These are phyloP conservation scores for Neofusicoccum parvum DNA, from an alignment of 2,329 filamentous ascomycete genomes.

Conservation along the genomic window DNA sequence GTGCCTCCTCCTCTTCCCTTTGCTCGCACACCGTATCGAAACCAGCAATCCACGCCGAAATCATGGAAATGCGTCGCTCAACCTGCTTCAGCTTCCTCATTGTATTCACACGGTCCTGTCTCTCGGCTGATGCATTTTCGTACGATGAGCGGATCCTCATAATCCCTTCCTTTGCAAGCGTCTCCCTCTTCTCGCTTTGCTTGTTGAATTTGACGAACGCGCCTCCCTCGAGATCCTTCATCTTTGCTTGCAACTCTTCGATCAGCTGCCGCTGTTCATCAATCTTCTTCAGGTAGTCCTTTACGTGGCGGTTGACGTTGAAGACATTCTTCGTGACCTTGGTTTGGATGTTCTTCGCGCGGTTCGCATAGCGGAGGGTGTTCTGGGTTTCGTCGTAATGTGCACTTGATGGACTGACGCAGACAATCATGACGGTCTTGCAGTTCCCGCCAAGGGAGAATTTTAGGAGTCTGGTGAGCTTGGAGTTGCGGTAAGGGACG, in stretches of 20 bases:
- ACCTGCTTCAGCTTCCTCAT: constrained; percentile 83
- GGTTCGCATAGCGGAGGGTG: constrained; percentile 93
- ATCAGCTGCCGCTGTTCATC: constrained; percentile 98
- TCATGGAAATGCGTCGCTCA: constrained; percentile 78
- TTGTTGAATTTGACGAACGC: constrained; percentile 91
- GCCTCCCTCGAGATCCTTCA: constrained; percentile 80
- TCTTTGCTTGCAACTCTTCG: constrained; percentile 90
- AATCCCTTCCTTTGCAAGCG: constrained; percentile 74
- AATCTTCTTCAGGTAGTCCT: constrained; percentile 98
- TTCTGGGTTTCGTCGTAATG: constrained; percentile 99
- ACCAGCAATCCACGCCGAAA: constrained; percentile 91
- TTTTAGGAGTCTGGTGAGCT: constrained; percentile 90
- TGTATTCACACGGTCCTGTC: constrained; percentile 74
- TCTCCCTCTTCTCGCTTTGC: constrained; percentile 81
- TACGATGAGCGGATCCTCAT: constrained; percentile 79
- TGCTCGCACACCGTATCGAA: constrained; percentile 82
- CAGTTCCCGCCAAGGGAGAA: constrained; percentile 98
- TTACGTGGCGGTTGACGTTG: constrained; percentile 98
- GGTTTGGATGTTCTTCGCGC: constrained; percentile 99
- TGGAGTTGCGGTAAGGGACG: constrained; percentile 96
- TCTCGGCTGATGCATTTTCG: constrained; percentile 75
- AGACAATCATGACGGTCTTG: constrained; percentile 99
- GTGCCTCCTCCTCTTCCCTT: constrained; percentile 66
- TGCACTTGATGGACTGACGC: constrained; percentile 91
- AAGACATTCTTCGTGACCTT: constrained; percentile 99